Evolutionary conservation across 2,329 filamentous ascomycete species (phyloP).

Genomic region (Penicillium sp.): DNA sequence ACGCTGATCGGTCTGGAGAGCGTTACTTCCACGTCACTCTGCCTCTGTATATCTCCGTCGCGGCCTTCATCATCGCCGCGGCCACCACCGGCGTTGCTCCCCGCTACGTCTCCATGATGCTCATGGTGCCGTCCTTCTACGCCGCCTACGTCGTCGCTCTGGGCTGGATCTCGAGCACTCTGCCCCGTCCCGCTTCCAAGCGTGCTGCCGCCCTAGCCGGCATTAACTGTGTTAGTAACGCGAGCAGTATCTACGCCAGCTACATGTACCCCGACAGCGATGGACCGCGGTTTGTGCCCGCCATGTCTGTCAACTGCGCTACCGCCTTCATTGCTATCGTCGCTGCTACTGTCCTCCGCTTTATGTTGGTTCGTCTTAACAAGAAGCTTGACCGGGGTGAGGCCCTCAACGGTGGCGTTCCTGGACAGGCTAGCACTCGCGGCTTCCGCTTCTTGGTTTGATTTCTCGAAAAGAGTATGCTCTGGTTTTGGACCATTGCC

Average conservation of each 20-base stretch:
- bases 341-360: slow-evolving; percentile 57
- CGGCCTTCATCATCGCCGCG: slow-evolving; percentile 63
- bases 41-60: slow-evolving; percentile 58
- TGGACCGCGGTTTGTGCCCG: slow-evolving; percentile 47
- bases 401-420: slow-evolving; percentile 50
- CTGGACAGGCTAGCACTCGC: slow-evolving; percentile 53
- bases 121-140: slow-evolving; percentile 63
- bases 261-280: slow-evolving; percentile 59
- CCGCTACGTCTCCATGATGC: slow-evolving; percentile 66
- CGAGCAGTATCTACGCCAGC: slow-evolving; percentile 62
- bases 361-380: slow-evolving; percentile 62
- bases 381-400: slow-evolving; percentile 64
- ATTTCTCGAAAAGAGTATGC: background rate
- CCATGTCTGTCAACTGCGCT: slow-evolving; percentile 64
- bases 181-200: slow-evolving; percentile 71
- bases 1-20: slow-evolving; percentile 66
- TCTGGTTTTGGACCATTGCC: background rate
- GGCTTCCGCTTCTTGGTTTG: slow-evolving; percentile 64
- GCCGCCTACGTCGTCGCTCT: slow-evolving; percentile 63
- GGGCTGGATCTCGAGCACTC: slow-evolving; percentile 70
- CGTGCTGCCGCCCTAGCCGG: slow-evolving; percentile 66
- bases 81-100: slow-evolving; percentile 56
- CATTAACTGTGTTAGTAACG: slow-evolving; percentile 69
- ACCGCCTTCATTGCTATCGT: slow-evolving; percentile 61
- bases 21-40: slow-evolving; percentile 63